Evolutionary conservation across 1,284 basidiomycete genomes (phyloP).

Genomic region (Cutaneotrichosporon spelunceum): DNA sequence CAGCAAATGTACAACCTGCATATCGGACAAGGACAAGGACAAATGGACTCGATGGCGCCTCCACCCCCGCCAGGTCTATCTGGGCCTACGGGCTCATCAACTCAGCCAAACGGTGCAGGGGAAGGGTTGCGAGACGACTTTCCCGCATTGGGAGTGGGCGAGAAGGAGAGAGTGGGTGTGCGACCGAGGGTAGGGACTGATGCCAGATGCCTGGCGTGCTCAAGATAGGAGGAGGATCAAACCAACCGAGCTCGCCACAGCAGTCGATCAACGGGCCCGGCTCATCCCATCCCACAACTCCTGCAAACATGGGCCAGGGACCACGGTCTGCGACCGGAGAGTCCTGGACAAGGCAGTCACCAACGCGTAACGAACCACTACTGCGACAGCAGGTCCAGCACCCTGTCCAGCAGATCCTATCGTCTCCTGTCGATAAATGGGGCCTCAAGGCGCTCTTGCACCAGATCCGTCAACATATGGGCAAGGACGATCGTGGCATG

Average conservation of each 20-base stretch:
- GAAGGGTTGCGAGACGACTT: conserved; percentile 44
- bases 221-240: conserved; percentile 22
- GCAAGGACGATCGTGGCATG: conserved; percentile 80
- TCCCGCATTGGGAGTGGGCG: conserved; percentile 39
- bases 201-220: conserved; percentile 31
- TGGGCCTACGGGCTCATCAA: conserved; percentile 31
- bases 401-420: conserved; percentile 89
- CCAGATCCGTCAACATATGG: conserved; percentile 74
- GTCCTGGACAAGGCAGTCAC: conserved; percentile 37
- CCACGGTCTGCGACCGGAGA: conserved; percentile 33
- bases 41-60: conserved; percentile 38
- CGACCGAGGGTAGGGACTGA: conserved; percentile 14
- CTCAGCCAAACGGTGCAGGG: conserved; percentile 34
- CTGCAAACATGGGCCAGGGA: conserved; percentile 32
- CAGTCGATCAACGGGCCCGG: conserved; percentile 30
- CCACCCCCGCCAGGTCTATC: conserved; percentile 49
- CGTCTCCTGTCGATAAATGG: conserved; percentile 93
- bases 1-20: conserved; percentile 26
- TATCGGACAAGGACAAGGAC: conserved; percentile 41
- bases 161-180: conserved; percentile 30
- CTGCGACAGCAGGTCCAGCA: conserved; percentile 56
- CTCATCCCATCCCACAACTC: conserved; percentile 36
- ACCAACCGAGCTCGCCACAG: conserved; percentile 22
- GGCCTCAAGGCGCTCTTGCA: conserved; percentile 83
- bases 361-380: conserved; percentile 56